Base-by-base conservation (phyloP, 2,329 filamentous ascomycete species). In the Paecilomyces fulvus region DNA sequence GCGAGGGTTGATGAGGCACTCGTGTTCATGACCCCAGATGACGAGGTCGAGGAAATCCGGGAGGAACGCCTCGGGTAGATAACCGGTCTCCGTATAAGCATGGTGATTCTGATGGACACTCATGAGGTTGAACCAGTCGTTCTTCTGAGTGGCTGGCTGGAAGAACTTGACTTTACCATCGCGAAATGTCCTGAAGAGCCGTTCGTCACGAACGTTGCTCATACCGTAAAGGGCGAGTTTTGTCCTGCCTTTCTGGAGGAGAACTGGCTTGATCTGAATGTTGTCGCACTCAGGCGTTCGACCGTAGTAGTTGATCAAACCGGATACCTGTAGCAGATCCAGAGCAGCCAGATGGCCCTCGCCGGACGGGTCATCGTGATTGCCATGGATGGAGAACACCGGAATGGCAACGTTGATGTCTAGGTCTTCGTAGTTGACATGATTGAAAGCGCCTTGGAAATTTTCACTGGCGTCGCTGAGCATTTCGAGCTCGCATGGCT, bases 371-470 rank as follows among this genome's bases (percentile, higher is more conserved):
- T 99, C 94, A 68, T 99, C 94, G 70, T 99, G 94, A 67, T 99
- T 99, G 50, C 94, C 94, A 66, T 99, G 95, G 46, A 99, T 99
- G 0, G 92, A 96, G 70, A 99, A 99, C 28, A 99, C 91, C 0
- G 94, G 94, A 56, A 97, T 96, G 1, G 92, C 90, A 59, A 99
- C 85, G 66, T 99, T 99, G 73, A 99, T 96, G 65, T 99, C 90
- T 23, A 90, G 85, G 66, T 99, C 94, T 73, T 97, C 91, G 73
- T 99, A 99, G 73, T 99, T 99, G 73, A 96, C 92, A 70, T 96
- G 89, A 52, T 90, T 87, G 68, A 96, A 95, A 0, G 90, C 86
- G 6, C 89, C 89, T 59, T 90, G 87, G 65, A 99, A 96, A 60
- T 92, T 89, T 65, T 95, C 89, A 63, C 86, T 90, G 7, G 90